Evolutionary conservation across 129 eudicot genomes (phyloP).

Genomic region (sunflower (Helianthus annuus)): HanXRQr2.0-SUNRISE NC_035447.2:59525961-59526460

Average conservation of each 20-base stretch:
- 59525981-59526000: constrained; percentile 88
- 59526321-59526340: no score
- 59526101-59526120: constrained; percentile 83
- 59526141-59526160: constrained; percentile 82
- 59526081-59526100: constrained; percentile 90
- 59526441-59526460: no score
- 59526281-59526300: no score
- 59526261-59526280: no score
- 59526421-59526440: no score
- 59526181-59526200: constrained; percentile 87
- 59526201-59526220: constrained; percentile 95
- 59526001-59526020: constrained; percentile 88
- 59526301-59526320: no score
- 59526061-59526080: constrained; percentile 96
- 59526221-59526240: constrained; percentile 9
- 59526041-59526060: constrained; percentile 92
- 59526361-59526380: no score
- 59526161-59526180: constrained; percentile 82
- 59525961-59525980: constrained; percentile 77
- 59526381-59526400: no score
- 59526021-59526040: constrained; percentile 68
- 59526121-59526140: constrained; percentile 88
- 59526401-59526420: no score
- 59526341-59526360: no score
- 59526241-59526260: no score